Evolutionary conservation across 495 filamentous ascomycete genomes (phyloP).

Genomic region (Tuber umbilicatum): DNA sequence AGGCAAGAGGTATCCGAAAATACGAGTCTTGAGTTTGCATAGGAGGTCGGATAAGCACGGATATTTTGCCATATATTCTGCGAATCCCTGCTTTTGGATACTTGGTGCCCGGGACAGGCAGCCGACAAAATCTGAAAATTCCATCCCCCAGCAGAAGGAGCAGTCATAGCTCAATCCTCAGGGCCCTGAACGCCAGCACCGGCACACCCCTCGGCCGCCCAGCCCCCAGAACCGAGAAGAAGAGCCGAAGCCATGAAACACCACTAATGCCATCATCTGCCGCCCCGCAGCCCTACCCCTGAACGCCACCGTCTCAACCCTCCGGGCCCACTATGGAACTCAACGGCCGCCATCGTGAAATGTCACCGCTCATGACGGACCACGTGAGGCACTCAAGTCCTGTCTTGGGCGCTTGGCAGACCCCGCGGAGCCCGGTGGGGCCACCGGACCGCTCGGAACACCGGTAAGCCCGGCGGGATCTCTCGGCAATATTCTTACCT

Average conservation of each 20-base stretch:
- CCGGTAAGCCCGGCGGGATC: background rate
- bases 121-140: background rate
- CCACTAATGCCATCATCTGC: background rate
- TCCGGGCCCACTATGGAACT: background rate
- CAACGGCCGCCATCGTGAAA: background rate
- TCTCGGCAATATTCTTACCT: background rate
- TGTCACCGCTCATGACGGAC: background rate
- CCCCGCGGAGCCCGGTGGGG: background rate
- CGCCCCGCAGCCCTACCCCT: background rate
- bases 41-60: too few relatives aligned
- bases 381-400: background rate
- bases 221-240: background rate
- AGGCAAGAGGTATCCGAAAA: too few relatives aligned
- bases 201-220: background rate
- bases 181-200: background rate
- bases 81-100: too few relatives aligned
- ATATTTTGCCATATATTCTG: too few relatives aligned
- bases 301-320: background rate
- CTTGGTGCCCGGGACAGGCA: too few relatives aligned
- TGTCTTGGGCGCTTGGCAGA: background rate
- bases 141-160: background rate
- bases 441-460: background rate
- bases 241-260: background rate
- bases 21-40: too few relatives aligned
- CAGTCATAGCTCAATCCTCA: background rate